Conservation (phyloP, 2,329 filamentous ascomycete genomes). For the Penicillium sumatraense region DNA sequence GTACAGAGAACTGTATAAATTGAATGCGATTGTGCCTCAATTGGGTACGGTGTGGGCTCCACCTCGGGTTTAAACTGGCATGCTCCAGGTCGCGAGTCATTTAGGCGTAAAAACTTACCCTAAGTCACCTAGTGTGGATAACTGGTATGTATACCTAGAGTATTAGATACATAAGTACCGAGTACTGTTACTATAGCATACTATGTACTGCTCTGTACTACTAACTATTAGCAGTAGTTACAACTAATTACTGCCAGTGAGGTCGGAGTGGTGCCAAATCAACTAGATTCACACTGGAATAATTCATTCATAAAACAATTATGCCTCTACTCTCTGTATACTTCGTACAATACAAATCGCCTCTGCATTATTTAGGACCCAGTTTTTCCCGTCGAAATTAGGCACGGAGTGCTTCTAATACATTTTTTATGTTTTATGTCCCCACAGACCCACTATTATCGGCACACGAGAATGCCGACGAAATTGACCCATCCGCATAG, state of each 20-base stretch:
- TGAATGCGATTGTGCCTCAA: too few species aligned
- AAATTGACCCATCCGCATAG: slow-evolving; percentile 21
- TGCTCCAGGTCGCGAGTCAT: slow-evolving; percentile 2
- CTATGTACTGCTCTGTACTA: too few species aligned
- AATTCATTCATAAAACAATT: too few species aligned
- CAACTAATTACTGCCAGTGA: too few species aligned
- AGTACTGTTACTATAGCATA: too few species aligned
- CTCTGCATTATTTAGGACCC: neutral
- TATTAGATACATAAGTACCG: too few species aligned
- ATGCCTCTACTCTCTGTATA: too few species aligned
- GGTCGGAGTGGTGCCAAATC: too few species aligned
- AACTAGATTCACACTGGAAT: too few species aligned
- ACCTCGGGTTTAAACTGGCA: slow-evolving; percentile 2
- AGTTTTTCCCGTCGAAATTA: neutral
- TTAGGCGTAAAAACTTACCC: neutral
- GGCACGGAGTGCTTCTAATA: neutral
- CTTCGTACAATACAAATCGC: too few species aligned
- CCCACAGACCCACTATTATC: slow-evolving; percentile 21
- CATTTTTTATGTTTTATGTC: neutral
- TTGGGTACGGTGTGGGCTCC: neutral
- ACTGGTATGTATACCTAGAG: neutral
- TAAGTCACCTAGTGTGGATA: neutral
- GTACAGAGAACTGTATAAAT: too few species aligned
- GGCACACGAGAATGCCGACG: slow-evolving; percentile 24
- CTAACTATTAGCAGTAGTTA: too few species aligned